Conservation (phyloP, 2,329 filamentous ascomycete species). For the Fusarium graminum region DNA sequence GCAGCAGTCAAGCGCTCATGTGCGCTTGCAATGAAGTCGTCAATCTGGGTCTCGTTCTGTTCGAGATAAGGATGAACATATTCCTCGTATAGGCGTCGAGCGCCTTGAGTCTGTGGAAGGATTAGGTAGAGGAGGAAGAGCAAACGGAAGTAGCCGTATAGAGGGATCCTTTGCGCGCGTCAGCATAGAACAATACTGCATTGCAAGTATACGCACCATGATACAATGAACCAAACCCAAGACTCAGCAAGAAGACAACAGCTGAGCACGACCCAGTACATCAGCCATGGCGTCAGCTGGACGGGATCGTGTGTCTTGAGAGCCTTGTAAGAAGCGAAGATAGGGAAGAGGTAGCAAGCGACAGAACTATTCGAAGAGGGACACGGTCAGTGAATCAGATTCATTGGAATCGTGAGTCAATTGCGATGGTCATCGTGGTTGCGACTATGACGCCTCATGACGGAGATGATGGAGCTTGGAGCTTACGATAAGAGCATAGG, state of each 20-base stretch:
- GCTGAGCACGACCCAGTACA: conserved; percentile 97
- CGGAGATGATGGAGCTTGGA: conserved; percentile 26
- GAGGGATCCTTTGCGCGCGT: conserved; percentile 75
- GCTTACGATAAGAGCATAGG: conserved; percentile 83
- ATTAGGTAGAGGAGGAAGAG: conserved; percentile 93
- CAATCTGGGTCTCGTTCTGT: conserved; percentile 89
- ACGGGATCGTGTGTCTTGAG: conserved; percentile 92
- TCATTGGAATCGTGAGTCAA: conserved; percentile 10
- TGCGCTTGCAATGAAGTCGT: conserved; percentile 84
- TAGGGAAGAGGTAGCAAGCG: conserved; percentile 90
- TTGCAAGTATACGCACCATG: conserved; percentile 65
- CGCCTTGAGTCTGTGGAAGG: conserved; percentile 96
- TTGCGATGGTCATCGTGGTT: conserved; percentile 2
- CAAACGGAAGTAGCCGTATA: conserved; percentile 92
- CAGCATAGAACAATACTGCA: background rate
- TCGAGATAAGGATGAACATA: conserved; percentile 90
- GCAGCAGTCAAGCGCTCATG: conserved; percentile 83
- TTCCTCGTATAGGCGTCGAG: conserved; percentile 84
- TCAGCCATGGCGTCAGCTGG: conserved; percentile 95
- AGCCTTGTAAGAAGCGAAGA: conserved; percentile 98
- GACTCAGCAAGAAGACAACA: conserved; percentile 85
- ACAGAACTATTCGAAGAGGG: conserved; percentile 71
- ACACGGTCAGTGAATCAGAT: conserved; percentile 27
- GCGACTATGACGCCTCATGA: conserved; percentile 41
- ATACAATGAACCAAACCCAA: conserved; percentile 87